These are phyloP conservation scores for Saccharum hybrid DNA, from an alignment of 202 grass and related monocot species.

Conservation along the genomic window DNA sequence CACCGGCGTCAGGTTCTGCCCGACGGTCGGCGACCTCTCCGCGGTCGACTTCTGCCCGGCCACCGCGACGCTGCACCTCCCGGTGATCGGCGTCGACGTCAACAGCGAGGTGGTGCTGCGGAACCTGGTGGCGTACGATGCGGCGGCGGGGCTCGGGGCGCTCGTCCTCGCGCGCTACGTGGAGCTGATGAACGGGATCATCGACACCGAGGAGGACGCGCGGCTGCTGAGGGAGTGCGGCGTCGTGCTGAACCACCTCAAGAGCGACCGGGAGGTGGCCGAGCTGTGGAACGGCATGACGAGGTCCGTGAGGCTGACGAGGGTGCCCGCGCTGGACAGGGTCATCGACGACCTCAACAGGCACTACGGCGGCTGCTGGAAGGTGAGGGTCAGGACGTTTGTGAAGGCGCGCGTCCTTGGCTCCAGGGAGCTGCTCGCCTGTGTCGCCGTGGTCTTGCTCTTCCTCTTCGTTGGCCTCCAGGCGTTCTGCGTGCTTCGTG, in stretches of 20 bases:
- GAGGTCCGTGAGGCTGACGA: slow-evolving; percentile 60
- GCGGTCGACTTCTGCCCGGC: slow-evolving; percentile 50
- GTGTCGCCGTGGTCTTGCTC: background rate
- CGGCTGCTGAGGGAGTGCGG: slow-evolving; percentile 4
- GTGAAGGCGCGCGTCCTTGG: slow-evolving; percentile 5
- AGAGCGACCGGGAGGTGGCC: slow-evolving; percentile 66
- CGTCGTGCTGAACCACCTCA: slow-evolving; percentile 66
- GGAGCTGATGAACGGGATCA: slow-evolving; percentile 41
- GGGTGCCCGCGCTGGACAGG: slow-evolving; percentile 62
- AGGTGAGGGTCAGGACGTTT: slow-evolving; percentile 28
- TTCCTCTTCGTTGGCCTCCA: background rate
- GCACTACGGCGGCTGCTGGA: slow-evolving; percentile 30
- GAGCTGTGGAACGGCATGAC: slow-evolving; percentile 83
- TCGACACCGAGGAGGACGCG: slow-evolving; percentile 36
- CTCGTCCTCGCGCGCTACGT: slow-evolving; percentile 44
- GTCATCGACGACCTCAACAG: slow-evolving; percentile 45
- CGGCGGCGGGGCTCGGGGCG: slow-evolving; percentile 52
- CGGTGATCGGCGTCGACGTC: slow-evolving; percentile 55
- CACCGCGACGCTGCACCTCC: slow-evolving; percentile 61
- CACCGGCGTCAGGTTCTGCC: slow-evolving; percentile 59
- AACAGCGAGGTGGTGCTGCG: slow-evolving; percentile 69
- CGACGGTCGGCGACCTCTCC: slow-evolving; percentile 53
- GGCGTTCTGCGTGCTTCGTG: slow-evolving; percentile 13
- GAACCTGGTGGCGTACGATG: slow-evolving; percentile 83
- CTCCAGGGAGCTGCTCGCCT: slow-evolving; percentile 19